These are phyloP conservation scores for Aureoboletus auriporus DNA, from an alignment of 768 basidiomycete species.

Conservation along the genomic window DNA sequence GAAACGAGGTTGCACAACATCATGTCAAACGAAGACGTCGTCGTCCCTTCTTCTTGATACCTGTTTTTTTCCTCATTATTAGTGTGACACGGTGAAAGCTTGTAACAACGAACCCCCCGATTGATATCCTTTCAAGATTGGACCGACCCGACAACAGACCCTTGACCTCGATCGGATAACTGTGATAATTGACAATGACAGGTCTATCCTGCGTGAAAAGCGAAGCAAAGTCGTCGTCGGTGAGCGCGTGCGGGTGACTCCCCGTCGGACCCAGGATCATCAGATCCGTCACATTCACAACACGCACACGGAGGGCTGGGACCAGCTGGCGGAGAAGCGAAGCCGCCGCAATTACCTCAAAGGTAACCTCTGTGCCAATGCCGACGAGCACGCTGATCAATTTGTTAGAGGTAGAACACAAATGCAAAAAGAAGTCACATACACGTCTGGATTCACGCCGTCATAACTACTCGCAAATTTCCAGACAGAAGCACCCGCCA, in stretches of 20 bases:
- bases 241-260: constrained; percentile 72
- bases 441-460: constrained; percentile 58
- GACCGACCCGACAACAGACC: constrained; percentile 61
- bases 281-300: constrained; percentile 87
- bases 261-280: constrained; percentile 75
- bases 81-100: background rate
- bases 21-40: constrained; percentile 84
- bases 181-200: constrained; percentile 82
- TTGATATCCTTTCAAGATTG: constrained; percentile 44
- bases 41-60: constrained; percentile 72
- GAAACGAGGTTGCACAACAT: constrained; percentile 70
- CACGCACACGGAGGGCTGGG: constrained; percentile 75
- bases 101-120: constrained; percentile 41
- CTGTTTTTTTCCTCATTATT: constrained; percentile 17
- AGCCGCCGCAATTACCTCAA: constrained; percentile 86
- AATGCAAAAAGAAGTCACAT: background rate
- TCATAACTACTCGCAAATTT: constrained; percentile 73
- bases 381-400: constrained; percentile 67
- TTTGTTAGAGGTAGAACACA: constrained; percentile 1
- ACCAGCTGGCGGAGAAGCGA: constrained; percentile 66
- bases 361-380: constrained; percentile 83
- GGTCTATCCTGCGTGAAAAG: constrained; percentile 70
- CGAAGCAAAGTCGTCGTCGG: constrained; percentile 53
- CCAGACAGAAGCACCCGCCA: constrained; percentile 87
- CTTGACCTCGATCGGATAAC: constrained; percentile 69